Evolutionary conservation across 139 green algal genomes (phyloP).

Genomic region (Chlamydomonas sp.): DNA sequence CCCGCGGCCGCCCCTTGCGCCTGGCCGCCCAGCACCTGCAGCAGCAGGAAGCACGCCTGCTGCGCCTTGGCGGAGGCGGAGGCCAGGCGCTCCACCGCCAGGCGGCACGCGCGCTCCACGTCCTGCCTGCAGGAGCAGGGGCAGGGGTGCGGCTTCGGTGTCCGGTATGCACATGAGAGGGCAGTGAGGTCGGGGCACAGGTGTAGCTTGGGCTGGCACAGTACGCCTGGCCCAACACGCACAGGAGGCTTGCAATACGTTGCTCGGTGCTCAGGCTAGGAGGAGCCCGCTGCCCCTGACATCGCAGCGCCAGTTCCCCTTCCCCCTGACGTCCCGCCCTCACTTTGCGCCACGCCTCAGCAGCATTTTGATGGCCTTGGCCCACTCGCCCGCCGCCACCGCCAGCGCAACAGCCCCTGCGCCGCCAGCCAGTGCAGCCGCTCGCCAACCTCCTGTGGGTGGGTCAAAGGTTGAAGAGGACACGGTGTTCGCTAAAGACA

Average conservation of each 20-base stretch:
- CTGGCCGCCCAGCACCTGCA: background rate
- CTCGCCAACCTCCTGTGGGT: conserved; percentile 14
- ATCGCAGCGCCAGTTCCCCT: background rate
- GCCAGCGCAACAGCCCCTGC: conserved; percentile 16
- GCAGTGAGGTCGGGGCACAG: background rate
- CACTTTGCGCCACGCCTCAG: conserved; percentile 26
- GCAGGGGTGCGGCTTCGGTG: too few relatives aligned
- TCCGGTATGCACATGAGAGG: background rate
- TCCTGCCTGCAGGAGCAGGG: background rate
- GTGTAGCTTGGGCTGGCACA: background rate
- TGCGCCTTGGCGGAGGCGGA: conserved; percentile 12
- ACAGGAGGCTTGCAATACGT: too few relatives aligned
- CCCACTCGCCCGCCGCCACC: conserved; percentile 33
- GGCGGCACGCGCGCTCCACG: conserved; percentile 29
- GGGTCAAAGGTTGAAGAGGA: too few relatives aligned
- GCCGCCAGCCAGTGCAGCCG: conserved; percentile 22
- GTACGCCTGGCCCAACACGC: too few relatives aligned
- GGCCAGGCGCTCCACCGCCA: conserved; percentile 22
- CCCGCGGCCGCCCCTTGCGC: too few relatives aligned
- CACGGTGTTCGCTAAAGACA: too few relatives aligned
- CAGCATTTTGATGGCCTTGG: conserved; percentile 35
- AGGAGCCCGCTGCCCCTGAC: background rate
- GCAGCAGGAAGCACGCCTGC: conserved; percentile 31
- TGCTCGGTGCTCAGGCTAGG: background rate
- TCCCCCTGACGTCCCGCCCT: background rate